Conservation (phyloP, 2,329 filamentous ascomycete species). For the Alternaria sp. region DNA sequence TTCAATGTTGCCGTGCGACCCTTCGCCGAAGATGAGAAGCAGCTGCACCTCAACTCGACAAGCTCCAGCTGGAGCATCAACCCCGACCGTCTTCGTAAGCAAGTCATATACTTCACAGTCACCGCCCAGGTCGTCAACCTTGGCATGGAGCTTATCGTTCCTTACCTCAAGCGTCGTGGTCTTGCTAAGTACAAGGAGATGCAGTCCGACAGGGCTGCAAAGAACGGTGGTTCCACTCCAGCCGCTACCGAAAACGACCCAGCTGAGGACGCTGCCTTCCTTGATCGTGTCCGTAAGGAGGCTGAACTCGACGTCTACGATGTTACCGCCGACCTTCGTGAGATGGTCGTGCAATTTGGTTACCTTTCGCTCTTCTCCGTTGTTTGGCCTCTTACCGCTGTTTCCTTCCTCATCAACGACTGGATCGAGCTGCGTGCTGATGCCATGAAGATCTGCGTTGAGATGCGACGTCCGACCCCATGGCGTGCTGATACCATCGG, state of each 20-base stretch:
- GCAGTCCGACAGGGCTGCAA: constrained; percentile 64
- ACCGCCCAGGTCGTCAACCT: constrained; percentile 92
- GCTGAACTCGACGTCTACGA: constrained; percentile 84
- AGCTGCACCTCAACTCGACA: constrained; percentile 57
- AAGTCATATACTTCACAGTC: constrained; percentile 95
- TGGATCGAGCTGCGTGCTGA: constrained; percentile 95
- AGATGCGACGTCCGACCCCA: constrained; percentile 87
- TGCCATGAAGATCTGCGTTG: constrained; percentile 89
- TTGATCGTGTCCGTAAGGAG: constrained; percentile 81
- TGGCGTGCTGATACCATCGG: constrained; percentile 93
- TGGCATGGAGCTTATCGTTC: constrained; percentile 81
- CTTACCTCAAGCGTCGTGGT: constrained; percentile 79
- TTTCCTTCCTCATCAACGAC: constrained; percentile 92
- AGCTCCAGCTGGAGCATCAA: constrained; percentile 79
- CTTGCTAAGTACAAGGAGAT: constrained; percentile 81
- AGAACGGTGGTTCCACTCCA: constrained; percentile 60
- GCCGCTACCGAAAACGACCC: constrained; percentile 65
- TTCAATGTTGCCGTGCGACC: constrained; percentile 77
- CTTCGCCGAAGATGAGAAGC: constrained; percentile 76
- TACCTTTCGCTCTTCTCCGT: constrained; percentile 92
- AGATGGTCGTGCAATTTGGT: constrained; percentile 68
- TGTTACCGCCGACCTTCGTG: constrained; percentile 86
- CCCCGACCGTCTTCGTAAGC: constrained; percentile 79
- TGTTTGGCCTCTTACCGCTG: constrained; percentile 90
- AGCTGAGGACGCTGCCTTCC: constrained; percentile 79